Conservation (phyloP, 2,329 filamentous ascomycete genomes). For the Tolypocladium ovalisporum region DNA sequence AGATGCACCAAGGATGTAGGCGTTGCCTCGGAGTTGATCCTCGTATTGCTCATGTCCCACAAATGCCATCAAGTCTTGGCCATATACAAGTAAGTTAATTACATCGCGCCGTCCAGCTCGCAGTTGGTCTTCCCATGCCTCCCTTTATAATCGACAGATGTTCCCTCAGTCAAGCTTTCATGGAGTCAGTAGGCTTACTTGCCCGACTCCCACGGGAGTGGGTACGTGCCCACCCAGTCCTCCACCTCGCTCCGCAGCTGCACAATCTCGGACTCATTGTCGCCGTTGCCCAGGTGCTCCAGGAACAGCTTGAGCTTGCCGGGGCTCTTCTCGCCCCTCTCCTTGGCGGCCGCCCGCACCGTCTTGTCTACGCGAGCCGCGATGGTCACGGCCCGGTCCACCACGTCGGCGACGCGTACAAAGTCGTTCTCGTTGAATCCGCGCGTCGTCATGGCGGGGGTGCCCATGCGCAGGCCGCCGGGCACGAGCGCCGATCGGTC, state of each 20-base stretch:
- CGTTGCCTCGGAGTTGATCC: conserved; percentile 4
- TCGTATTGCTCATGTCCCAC: neutral
- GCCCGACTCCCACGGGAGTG: conserved; percentile 52
- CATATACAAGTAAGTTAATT: conserved; percentile 6
- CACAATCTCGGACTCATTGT: conserved; percentile 58
- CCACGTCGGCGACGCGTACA: conserved; percentile 71
- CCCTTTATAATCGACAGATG: neutral
- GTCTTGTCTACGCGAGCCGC: conserved; percentile 65
- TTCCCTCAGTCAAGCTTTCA: neutral
- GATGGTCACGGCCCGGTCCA: conserved; percentile 73
- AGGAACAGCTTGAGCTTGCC: conserved; percentile 57
- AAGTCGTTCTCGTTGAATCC: conserved; percentile 90
- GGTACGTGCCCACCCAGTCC: conserved; percentile 67
- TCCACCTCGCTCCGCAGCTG: conserved; percentile 65
- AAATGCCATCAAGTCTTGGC: neutral
- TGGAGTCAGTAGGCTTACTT: conserved; percentile 7
- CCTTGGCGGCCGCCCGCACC: conserved; percentile 57
- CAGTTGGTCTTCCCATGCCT: neutral
- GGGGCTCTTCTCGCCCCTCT: conserved; percentile 54
- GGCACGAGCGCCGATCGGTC: conserved; percentile 90
- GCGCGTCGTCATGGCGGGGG: conserved; percentile 93
- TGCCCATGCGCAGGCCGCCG: conserved; percentile 86
- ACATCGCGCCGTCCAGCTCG: conserved; percentile 2
- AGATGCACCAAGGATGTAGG: neutral
- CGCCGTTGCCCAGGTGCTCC: conserved; percentile 56